Percentiles rank a stretch among this genome's conserved stretches.
Evolutionary conservation across 805 yeast species (phyloP).

Genomic region (Spathaspora sp.): DNA sequence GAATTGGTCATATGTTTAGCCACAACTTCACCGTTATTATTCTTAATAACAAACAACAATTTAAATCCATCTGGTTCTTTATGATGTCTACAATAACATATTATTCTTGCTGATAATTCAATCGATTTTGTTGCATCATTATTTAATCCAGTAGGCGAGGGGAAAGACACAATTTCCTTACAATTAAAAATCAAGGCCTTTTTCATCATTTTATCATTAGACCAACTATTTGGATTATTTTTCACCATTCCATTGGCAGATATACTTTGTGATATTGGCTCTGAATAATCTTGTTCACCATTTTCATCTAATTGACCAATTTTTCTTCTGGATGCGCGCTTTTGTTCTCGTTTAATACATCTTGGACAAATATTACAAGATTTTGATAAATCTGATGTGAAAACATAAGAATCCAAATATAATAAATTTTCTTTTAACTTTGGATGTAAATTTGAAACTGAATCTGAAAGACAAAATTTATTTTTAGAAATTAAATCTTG

Average conservation of each 20-base stretch:
- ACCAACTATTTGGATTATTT: slow-evolving; percentile 63
- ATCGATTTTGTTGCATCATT: slow-evolving; percentile 32
- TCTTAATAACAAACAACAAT: slow-evolving; percentile 62
- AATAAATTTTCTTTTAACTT: slow-evolving; percentile 50
- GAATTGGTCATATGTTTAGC: slow-evolving; percentile 71
- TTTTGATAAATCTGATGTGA: slow-evolving; percentile 47
- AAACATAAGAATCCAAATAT: slow-evolving; percentile 76
- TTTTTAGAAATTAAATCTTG: slow-evolving; percentile 85
- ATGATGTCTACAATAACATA: slow-evolving; percentile 96
- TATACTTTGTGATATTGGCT: slow-evolving; percentile 4
- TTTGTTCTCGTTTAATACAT: slow-evolving; percentile 89
- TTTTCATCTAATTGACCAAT: slow-evolving; percentile 41
- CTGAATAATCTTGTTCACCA: slow-evolving; percentile 2
- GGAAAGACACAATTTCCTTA: slow-evolving; percentile 77
- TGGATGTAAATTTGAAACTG: slow-evolving; percentile 40
- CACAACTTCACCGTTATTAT: slow-evolving; percentile 56
- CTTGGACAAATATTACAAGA: slow-evolving; percentile 78
- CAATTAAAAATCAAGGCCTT: slow-evolving; percentile 90
- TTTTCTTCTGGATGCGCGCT: slow-evolving; percentile 90
- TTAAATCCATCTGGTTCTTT: slow-evolving; percentile 83
- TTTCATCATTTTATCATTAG: slow-evolving; percentile 70
- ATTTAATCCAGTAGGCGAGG: slow-evolving; percentile 49
- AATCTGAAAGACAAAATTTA: slow-evolving; percentile 63
- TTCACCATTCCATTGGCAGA: slow-evolving; percentile 28
- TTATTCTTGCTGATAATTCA: slow-evolving; percentile 68